A percentile compares a stretch with the other conserved stretches of the same genome.
Evolutionary conservation across 1,139 yeast genomes (phyloP).

Genomic region (Lodderomyces margitis): DNA sequence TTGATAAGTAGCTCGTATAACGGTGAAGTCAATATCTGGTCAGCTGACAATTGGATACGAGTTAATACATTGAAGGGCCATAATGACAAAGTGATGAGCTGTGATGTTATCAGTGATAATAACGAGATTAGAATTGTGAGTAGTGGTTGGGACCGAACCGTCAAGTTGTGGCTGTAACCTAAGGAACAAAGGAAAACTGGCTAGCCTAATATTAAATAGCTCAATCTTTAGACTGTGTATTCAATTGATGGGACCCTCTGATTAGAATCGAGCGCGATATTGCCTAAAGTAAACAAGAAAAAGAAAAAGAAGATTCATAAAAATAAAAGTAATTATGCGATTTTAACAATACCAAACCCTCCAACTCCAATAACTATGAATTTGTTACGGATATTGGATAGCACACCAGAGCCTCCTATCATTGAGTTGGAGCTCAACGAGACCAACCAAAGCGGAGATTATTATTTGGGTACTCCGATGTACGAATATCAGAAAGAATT

Average conservation of each 20-base stretch:
- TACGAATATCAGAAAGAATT: conserved; percentile 85
- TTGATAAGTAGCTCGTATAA: conserved; percentile 72
- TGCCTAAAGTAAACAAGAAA: background rate
- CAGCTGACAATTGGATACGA: conserved; percentile 71
- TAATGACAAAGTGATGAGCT: conserved; percentile 69
- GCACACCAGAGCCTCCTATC: conserved; percentile 81
- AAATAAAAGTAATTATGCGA: no score
- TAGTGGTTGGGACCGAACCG: conserved; percentile 83
- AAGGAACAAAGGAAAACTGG: no score
- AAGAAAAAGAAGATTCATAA: no score
- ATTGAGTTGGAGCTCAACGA: conserved; percentile 49
- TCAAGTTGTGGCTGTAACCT: conserved; percentile 60
- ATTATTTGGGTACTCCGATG: conserved; percentile 82
- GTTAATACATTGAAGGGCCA: conserved; percentile 58
- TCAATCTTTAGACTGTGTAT: no score
- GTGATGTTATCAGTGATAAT: conserved; percentile 47
- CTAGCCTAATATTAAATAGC: no score
- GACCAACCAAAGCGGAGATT: conserved; percentile 58
- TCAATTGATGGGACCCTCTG: no score
- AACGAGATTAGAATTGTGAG: conserved; percentile 41
- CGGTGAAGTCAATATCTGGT: conserved; percentile 60
- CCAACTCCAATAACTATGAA: conserved; percentile 49
- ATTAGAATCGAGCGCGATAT: background rate
- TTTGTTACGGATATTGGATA: conserved; percentile 70
- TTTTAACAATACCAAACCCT: background rate